Conservation (phyloP, 2,329 filamentous ascomycete genomes). For the Davidsoniella australis region DNA sequence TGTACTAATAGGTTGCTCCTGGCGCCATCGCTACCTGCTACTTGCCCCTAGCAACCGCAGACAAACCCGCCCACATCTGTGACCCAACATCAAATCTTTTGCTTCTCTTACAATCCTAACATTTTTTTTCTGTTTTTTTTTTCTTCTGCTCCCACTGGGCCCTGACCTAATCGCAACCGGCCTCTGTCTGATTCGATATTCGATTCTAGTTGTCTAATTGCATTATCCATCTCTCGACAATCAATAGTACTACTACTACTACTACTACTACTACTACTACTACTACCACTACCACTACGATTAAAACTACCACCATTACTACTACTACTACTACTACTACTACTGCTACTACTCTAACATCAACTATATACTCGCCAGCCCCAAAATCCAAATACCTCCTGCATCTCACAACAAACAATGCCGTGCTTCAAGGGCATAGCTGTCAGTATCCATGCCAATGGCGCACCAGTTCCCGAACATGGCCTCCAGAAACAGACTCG, state of each 20-base stretch:
- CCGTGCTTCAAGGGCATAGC: conserved; percentile 99
- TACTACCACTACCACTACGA: neutral
- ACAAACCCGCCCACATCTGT: conserved; percentile 9
- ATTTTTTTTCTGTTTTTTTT: neutral
- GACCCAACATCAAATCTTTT: conserved; percentile 11
- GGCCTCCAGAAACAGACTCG: conserved; percentile 89
- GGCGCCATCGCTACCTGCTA: conserved; percentile 8
- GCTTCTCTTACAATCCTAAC: conserved; percentile 5
- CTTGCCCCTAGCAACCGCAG: conserved; percentile 8
- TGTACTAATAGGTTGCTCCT: neutral
- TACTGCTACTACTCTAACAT: too few species aligned
- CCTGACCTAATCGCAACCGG: neutral
- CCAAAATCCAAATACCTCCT: neutral
- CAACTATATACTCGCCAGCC: neutral
- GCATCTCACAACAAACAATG: conserved; percentile 30
- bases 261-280: neutral
- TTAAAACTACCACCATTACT: neutral
- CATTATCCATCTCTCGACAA: neutral
- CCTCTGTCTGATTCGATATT: neutral
- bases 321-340: neutral
- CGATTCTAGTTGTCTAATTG: neutral
- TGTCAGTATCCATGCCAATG: conserved; percentile 80
- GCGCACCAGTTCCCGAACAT: conserved; percentile 72
- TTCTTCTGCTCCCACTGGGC: neutral
- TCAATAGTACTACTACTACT: neutral